phyloP scores from a whole-genome alignment of 1,139 yeast genomes.

The Scheffersomyces illinoinensis region DNA sequence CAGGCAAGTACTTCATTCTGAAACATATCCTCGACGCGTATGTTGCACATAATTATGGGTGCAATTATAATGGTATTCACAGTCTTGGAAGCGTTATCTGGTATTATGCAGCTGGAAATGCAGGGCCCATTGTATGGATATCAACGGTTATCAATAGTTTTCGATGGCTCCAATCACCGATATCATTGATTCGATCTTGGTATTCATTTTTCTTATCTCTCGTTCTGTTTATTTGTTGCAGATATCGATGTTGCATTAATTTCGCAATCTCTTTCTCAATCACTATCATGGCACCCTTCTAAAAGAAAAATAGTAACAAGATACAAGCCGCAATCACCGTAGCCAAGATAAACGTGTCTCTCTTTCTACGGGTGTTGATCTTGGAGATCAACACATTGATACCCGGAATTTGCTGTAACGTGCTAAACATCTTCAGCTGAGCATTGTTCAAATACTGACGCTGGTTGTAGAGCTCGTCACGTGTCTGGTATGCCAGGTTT shows the following conservation, averaged over 20 bases:
- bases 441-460: slow-evolving; percentile 64
- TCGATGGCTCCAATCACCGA: not conserved
- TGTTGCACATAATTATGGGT: not conserved
- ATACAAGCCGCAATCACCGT: slow-evolving; percentile 72
- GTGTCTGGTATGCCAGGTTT: slow-evolving; percentile 81
- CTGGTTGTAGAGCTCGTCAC: slow-evolving; percentile 81
- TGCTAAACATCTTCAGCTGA: slow-evolving; percentile 60
- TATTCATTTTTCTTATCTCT: not conserved
- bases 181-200: not conserved
- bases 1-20: not conserved
- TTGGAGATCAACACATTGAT: slow-evolving; percentile 71
- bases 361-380: slow-evolving; percentile 84
- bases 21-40: not conserved
- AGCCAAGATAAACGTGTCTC: slow-evolving; percentile 87
- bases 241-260: not conserved
- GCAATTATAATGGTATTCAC: not conserved
- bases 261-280: not conserved
- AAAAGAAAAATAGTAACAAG: slow-evolving; percentile 57
- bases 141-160: not conserved
- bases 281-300: not conserved
- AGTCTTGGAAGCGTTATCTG: not conserved
- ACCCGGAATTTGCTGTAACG: slow-evolving; percentile 78
- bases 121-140: not conserved
- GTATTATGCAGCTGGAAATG: not conserved
- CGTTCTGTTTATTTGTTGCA: not conserved